Conservation (phyloP, 2,329 filamentous ascomycete genomes). For the Chaetomiaceae sp. region DNA sequence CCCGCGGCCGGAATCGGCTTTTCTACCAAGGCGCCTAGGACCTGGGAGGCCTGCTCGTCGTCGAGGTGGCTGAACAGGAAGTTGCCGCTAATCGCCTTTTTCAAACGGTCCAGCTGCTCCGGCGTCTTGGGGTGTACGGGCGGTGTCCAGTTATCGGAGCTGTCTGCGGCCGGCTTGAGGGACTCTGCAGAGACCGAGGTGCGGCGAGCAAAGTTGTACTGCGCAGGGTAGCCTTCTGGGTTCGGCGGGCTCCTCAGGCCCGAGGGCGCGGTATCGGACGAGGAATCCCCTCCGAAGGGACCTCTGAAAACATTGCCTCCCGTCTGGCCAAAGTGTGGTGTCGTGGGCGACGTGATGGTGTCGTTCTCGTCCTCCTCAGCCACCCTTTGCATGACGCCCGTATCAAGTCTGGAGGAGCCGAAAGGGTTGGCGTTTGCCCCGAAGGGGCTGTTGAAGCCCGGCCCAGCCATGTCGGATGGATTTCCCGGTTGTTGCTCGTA, state of each 20-base stretch:
- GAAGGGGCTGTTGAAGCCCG: conserved; percentile 70
- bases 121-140: conserved; percentile 77
- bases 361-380: conserved; percentile 84
- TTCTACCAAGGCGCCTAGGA: conserved; percentile 86
- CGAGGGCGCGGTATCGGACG: conserved; percentile 42
- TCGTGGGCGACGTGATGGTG: conserved; percentile 68
- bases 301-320: conserved; percentile 40
- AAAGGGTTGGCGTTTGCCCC: conserved; percentile 70
- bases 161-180: conserved; percentile 78
- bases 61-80: conserved; percentile 94
- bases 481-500: background rate
- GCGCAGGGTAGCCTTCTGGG: conserved; percentile 72
- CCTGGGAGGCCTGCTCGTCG: conserved; percentile 83
- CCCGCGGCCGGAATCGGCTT: conserved; percentile 93
- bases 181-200: conserved; percentile 97
- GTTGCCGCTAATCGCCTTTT: conserved; percentile 77
- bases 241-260: conserved; percentile 47
- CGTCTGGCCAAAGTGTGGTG: conserved; percentile 50
- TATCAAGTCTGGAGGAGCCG: conserved; percentile 47
- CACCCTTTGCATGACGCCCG: conserved; percentile 47
- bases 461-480: conserved; percentile 60
- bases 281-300: conserved; percentile 52
- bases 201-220: conserved; percentile 90
- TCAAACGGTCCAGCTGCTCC: conserved; percentile 76
- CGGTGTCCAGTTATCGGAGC: conserved; percentile 84